These are phyloP conservation scores for Hyphodiscus sp. DNA, from an alignment of 2,329 filamentous ascomycete genomes.

Conservation along the genomic window DNA sequence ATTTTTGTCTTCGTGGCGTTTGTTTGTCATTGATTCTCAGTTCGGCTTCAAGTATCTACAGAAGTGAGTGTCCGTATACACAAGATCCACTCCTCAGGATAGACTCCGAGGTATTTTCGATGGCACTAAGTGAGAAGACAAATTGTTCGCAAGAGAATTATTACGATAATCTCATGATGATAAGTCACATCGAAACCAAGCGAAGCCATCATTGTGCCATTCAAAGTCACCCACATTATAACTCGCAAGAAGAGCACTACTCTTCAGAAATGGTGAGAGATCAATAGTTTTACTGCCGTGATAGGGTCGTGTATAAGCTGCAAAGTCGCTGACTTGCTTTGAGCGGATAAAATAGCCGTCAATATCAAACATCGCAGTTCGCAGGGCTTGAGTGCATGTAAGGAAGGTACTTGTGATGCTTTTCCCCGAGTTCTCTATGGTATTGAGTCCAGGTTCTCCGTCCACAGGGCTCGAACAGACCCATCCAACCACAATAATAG, in stretches of 20 bases:
- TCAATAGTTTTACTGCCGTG: conserved; percentile 3
- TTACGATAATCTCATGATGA: no score
- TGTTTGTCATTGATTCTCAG: no score
- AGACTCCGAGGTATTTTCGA: no score
- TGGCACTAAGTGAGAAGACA: no score
- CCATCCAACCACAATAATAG: conserved; percentile 13
- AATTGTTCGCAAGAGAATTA: no score
- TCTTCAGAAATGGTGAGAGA: not conserved
- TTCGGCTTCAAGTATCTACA: no score
- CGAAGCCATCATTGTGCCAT: conserved; percentile 43
- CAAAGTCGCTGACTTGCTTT: conserved; percentile 5
- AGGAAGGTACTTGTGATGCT: conserved; percentile 20
- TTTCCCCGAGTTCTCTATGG: not conserved
- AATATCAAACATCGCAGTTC: conserved; percentile 30
- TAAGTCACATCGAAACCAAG: conserved; percentile 18
- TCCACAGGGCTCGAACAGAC: no score
- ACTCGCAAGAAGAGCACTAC: conserved; percentile 5
- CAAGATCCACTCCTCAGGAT: no score
- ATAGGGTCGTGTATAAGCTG: not conserved
- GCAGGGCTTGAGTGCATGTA: conserved; percentile 32
- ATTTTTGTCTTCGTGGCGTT: no score
- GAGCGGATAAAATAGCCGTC: conserved; percentile 27
- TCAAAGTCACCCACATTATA: not conserved
- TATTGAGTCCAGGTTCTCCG: not conserved
- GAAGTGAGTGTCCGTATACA: no score